Evolutionary conservation across 2,329 filamentous ascomycete species (phyloP).

Genomic region (Trichoderma sp.): DNA sequence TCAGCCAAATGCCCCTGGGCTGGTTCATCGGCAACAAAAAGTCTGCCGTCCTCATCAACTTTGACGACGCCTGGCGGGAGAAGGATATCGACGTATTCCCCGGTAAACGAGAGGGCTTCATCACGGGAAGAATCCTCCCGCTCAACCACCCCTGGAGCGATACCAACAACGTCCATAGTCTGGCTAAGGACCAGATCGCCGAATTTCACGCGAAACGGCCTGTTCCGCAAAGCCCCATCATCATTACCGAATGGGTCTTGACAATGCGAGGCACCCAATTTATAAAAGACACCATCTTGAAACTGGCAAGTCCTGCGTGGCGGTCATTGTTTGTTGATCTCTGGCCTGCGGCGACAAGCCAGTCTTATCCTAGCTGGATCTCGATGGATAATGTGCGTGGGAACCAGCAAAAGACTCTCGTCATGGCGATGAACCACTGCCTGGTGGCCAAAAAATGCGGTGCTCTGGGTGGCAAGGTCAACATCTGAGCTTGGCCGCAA

Average conservation of each 20-base stretch:
- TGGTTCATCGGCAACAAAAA: constrained; percentile 27
- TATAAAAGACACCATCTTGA: constrained; percentile 7
- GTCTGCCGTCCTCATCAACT: constrained; percentile 31
- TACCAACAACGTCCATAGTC: background rate
- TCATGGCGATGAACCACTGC: constrained; percentile 33
- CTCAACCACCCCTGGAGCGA: constrained; percentile 27
- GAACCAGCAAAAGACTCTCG: constrained; percentile 27
- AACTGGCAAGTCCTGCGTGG: constrained; percentile 24
- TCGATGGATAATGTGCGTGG: constrained; percentile 30
- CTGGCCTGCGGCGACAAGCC: constrained; percentile 26
- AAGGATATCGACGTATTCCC: constrained; percentile 24
- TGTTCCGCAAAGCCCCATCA: constrained; percentile 21
- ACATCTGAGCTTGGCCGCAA: background rate
- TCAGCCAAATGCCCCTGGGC: constrained; percentile 28
- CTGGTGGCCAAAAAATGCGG: constrained; percentile 30
- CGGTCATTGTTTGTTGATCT: constrained; percentile 24
- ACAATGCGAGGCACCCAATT: constrained; percentile 21
- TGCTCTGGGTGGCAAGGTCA: constrained; percentile 24
- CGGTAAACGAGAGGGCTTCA: constrained; percentile 29
- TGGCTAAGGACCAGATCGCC: constrained; percentile 27
- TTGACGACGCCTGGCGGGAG: constrained; percentile 26
- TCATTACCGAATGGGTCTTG: constrained; percentile 30
- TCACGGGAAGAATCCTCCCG: constrained; percentile 28
- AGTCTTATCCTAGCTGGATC: constrained; percentile 35
- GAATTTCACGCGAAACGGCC: constrained; percentile 20